Percentiles rank a stretch among this genome's conserved stretches.
Evolutionary conservation across 176 grass and related monocot species (phyloP).

Genomic region (Aegilops tauschii): DNA sequence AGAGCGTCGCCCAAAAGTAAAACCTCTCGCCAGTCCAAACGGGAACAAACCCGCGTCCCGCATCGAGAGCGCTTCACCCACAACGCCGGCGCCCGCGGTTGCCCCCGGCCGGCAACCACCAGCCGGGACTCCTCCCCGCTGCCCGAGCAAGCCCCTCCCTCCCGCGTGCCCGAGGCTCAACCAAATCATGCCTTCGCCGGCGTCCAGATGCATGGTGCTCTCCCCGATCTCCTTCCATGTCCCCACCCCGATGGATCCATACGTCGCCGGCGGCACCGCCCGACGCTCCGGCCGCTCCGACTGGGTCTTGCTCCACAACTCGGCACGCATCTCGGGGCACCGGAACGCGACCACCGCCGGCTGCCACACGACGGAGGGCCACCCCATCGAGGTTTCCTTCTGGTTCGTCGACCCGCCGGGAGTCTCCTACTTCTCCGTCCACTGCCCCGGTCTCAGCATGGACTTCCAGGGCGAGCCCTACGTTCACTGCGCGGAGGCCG

Average conservation of each 20-base stretch:
- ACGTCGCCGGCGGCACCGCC: neutral
- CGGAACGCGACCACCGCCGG: neutral
- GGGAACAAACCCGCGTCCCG: no score
- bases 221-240: neutral
- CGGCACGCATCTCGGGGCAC: neutral
- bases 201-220: neutral
- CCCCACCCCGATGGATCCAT: neutral
- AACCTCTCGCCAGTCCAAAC: no score
- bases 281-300: neutral
- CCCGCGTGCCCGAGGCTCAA: no score
- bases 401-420: neutral
- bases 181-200: neutral
- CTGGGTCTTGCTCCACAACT: neutral
- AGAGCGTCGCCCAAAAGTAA: no score
- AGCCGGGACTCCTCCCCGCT: no score
- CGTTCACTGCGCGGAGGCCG: neutral
- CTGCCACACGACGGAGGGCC: neutral
- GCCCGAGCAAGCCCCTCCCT: no score
- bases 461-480: neutral
- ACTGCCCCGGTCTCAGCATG: neutral
- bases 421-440: neutral
- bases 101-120: no score
- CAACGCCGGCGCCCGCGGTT: no score
- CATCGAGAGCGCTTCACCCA: no score
- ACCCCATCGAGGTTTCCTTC: neutral